phyloP scores from a whole-genome alignment of 2,329 filamentous ascomycete species.

The Sarocladiaceae sp. region DNA sequence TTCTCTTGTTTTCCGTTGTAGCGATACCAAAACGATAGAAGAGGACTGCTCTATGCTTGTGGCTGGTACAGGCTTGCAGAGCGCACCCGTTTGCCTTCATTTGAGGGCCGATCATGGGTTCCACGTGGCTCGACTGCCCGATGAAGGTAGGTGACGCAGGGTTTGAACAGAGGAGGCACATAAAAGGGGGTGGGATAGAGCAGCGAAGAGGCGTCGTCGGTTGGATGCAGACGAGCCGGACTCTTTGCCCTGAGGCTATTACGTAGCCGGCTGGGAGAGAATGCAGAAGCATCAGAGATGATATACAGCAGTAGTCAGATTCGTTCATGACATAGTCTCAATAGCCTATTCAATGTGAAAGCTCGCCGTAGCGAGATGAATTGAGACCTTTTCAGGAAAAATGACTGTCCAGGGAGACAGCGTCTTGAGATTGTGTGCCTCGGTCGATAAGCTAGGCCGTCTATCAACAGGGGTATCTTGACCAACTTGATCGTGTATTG shows the following conservation, averaged over 20 bases:
- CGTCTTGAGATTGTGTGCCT: not conserved
- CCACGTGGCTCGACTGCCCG: not conserved
- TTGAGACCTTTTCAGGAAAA: not conserved
- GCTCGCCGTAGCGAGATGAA: not conserved
- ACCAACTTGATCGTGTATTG: not conserved
- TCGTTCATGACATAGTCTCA: not conserved
- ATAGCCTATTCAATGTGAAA: not conserved
- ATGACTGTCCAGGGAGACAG: not conserved
- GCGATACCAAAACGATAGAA: conserved; percentile 11
- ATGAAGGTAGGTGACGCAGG: not conserved
- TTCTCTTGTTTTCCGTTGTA: conserved; percentile 10
- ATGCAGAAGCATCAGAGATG: too few species aligned
- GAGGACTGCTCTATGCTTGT: not conserved
- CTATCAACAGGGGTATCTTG: not conserved
- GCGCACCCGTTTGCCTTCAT: too few species aligned
- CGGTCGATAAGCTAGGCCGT: not conserved
- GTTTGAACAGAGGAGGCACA: not conserved
- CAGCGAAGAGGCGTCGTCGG: too few species aligned
- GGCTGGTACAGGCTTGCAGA: not conserved
- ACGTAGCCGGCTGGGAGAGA: too few species aligned
- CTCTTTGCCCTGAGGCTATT: too few species aligned
- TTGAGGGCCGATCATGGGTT: too few species aligned
- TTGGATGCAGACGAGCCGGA: too few species aligned
- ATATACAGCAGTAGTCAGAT: not conserved
- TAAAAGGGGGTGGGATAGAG: not conserved